Conservation (phyloP, 352 stramenopile species). For the Blastocystis sp. region DNA sequence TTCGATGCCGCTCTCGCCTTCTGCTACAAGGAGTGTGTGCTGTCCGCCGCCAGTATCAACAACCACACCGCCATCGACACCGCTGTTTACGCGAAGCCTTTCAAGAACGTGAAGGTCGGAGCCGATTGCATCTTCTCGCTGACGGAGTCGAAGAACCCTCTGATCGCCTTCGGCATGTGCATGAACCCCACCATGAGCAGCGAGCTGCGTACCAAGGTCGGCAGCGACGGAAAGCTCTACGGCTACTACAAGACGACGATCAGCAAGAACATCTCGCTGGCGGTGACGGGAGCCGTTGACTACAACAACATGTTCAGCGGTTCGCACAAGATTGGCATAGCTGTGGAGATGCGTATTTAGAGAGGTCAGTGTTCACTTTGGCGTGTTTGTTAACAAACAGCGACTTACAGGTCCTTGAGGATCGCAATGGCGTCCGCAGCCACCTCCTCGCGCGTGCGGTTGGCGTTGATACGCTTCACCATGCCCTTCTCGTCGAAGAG, state of each 20-base stretch:
- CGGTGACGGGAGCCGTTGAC: not conserved
- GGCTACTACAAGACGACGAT: conserved; percentile 32
- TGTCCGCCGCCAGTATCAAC: not conserved
- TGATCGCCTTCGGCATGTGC: conserved; percentile 28
- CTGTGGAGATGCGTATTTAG: conserved; percentile 40
- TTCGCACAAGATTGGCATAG: conserved; percentile 14
- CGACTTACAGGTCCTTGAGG: not conserved
- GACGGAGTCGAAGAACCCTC: not conserved
- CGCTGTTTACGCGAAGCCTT: not conserved
- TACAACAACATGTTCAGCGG: conserved; percentile 13
- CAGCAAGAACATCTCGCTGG: not conserved
- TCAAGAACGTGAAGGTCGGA: conserved; percentile 34
- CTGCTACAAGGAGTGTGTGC: not conserved
- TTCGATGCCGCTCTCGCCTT: not conserved
- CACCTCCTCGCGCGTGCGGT: conserved; percentile 36
- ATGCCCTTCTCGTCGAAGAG: conserved; percentile 57
- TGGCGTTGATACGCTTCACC: conserved; percentile 53
- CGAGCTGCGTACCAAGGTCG: conserved; percentile 28
- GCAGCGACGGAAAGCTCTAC: not conserved
- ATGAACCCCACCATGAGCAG: not conserved
- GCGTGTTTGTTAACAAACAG: conserved; percentile 19
- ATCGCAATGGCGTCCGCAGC: conserved; percentile 13
- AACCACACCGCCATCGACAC: not conserved
- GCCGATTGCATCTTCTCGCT: conserved; percentile 16
- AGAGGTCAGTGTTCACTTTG: not conserved